A percentile compares a stretch with the other conserved stretches of the same genome.
Conservation (phyloP, 139 green algal genomes). For the Chlorella ohadii region DNA sequence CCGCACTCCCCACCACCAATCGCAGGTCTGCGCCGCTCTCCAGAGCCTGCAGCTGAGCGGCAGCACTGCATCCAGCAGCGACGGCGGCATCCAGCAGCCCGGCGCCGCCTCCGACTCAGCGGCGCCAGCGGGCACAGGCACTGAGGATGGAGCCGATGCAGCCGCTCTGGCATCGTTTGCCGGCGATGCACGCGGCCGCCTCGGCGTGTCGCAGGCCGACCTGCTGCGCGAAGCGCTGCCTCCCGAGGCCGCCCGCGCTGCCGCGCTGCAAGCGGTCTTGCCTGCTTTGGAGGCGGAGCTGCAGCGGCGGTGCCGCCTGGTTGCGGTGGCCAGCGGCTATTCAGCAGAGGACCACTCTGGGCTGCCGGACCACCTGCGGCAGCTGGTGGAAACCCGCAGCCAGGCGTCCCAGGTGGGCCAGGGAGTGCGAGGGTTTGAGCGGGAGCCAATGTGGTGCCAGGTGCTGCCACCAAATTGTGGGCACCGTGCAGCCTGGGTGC, state of each 20-base stretch:
- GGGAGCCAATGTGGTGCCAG: too few species aligned
- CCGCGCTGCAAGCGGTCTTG: neutral
- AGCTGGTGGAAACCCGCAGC: conserved; percentile 1
- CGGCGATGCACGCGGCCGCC: neutral
- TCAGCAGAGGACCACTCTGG: neutral
- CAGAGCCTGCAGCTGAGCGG: neutral
- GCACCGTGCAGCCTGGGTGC: too few species aligned
- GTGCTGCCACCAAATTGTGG: too few species aligned
- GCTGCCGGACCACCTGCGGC: conserved; percentile 26
- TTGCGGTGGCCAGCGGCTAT: conserved; percentile 12
- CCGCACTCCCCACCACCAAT: neutral
- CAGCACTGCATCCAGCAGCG: neutral
- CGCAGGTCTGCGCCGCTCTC: neutral
- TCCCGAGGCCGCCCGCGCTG: neutral
- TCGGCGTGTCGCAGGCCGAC: neutral
- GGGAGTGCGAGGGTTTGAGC: too few species aligned
- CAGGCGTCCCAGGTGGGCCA: neutral
- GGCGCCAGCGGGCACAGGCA: neutral
- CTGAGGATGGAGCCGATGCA: too few species aligned
- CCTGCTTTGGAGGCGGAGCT: conserved; percentile 15
- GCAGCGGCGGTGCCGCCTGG: neutral
- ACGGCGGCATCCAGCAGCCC: neutral
- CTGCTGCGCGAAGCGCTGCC: conserved; percentile 21
- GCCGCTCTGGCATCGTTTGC: neutral
- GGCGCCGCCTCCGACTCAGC: neutral